Conservation (phyloP, 352 stramenopile species). For the Phytophthora litchii region DNA sequence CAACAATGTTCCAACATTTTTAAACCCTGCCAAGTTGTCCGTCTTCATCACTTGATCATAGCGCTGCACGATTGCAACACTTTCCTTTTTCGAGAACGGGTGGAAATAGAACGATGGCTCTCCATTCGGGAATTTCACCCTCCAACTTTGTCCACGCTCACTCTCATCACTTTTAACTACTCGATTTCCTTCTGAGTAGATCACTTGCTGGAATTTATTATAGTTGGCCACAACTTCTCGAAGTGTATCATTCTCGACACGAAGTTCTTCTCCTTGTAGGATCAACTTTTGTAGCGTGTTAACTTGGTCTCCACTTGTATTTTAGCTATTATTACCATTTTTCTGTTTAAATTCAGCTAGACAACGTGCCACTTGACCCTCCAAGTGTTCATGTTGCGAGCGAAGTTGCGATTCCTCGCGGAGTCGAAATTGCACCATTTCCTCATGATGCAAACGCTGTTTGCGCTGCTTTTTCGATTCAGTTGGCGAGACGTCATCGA, state of each 20-base stretch:
- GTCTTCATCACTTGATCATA: conserved; percentile 21
- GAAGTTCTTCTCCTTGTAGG: conserved; percentile 29
- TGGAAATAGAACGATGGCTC: conserved; percentile 37
- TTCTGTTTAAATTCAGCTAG: conserved; percentile 1
- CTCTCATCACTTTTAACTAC: background rate
- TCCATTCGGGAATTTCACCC: conserved; percentile 20
- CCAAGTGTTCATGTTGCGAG: conserved; percentile 1
- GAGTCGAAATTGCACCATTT: conserved; percentile 26
- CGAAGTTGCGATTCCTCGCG: conserved; percentile 6
- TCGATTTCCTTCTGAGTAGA: conserved; percentile 13
- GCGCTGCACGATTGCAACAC: conserved; percentile 14
- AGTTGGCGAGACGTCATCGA: background rate
- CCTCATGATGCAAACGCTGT: conserved; percentile 15
- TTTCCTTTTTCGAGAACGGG: conserved; percentile 23
- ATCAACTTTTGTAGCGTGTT: conserved; percentile 17
- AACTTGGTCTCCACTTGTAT: background rate
- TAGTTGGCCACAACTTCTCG: conserved; percentile 19
- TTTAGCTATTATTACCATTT: background rate
- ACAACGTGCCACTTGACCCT: conserved; percentile 1
- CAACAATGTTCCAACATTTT: conserved; percentile 24
- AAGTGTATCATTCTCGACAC: conserved; percentile 34
- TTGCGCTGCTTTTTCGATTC: conserved; percentile 18
- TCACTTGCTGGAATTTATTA: conserved; percentile 13
- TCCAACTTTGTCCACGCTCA: background rate
- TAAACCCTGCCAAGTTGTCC: background rate